Evolutionary conservation across 2,329 filamentous ascomycete species (phyloP), one percentile per base, ranked within the genome.

Genomic region (Ceratocystis diversiconidia): DNA sequence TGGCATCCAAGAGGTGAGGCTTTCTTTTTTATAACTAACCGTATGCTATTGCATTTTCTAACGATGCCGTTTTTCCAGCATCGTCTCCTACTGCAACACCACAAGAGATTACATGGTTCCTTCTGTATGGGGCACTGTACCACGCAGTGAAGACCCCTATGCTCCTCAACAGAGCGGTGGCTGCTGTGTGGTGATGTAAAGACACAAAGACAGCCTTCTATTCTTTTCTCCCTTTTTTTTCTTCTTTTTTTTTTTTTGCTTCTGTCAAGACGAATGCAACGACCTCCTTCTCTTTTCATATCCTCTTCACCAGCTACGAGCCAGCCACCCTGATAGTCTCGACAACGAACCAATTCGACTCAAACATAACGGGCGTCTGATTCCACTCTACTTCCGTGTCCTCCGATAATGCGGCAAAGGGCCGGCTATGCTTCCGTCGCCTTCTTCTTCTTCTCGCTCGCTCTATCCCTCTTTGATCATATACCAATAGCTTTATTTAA

Each of bases 21-120:
- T 12, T n/a, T 52, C 48, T 25, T n/a, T 10, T 10, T 10, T 19
- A 3, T 10, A 68, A 68, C 60, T 64, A 67, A 67, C 50, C 2
- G 5, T 3, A 22, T 17, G 17, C 32, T 8, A 36, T 50, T 19
- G 30, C 19, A 55, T 30, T 10, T 61, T 48, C 61, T 68, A 59
- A 57, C 59, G 57, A 5, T 8, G 17, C 55, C 64, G 12, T 12
- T 12, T 15, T 41, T 68, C 70, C 73, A 99, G 94, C 76, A 89
- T 97, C 76, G 97, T 97, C 76, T 89, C 90, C 71, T 97, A 97
- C 80, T 97, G 92, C 78, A 95, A 95, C 77, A 92, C 90, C 77
- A 96, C 94, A 72, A 89, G 92, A 77, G 94, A 99, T 76, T 97
- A 95, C 80, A 97, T 99, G 94, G 92, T 97, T 64, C 92, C 92